Conservation (phyloP, 768 basidiomycete genomes). For the Podaxis pistillaris region DNA sequence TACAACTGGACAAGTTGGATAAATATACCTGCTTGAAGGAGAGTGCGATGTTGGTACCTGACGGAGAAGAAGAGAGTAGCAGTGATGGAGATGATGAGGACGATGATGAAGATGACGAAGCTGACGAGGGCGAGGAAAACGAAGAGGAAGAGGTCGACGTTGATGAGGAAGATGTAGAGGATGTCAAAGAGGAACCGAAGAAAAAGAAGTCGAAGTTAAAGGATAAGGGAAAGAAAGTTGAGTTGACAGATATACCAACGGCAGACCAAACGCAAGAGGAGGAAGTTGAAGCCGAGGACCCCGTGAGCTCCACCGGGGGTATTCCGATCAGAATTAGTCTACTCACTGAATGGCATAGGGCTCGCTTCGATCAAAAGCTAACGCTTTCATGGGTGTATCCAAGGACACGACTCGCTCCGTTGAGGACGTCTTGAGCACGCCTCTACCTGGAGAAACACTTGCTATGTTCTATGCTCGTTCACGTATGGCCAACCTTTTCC, state of each 20-base stretch:
- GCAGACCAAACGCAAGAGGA: slow-evolving; percentile 1
- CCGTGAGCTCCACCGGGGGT: neutral
- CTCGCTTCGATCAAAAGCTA: slow-evolving; percentile 33
- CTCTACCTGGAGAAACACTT: slow-evolving; percentile 80
- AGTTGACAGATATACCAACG: slow-evolving; percentile 10
- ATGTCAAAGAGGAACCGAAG: slow-evolving; percentile 19
- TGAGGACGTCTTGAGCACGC: slow-evolving; percentile 74
- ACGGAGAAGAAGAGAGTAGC: slow-evolving; percentile 61
- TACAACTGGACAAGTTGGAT: slow-evolving; percentile 86
- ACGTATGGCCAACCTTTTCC: slow-evolving; percentile 42
- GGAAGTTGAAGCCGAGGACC: slow-evolving; percentile 1
- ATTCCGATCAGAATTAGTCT: neutral
- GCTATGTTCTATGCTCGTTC: slow-evolving; percentile 82
- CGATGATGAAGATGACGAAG: slow-evolving; percentile 55
- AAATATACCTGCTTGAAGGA: slow-evolving; percentile 70
- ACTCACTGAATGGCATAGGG: slow-evolving; percentile 20
- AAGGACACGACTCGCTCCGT: slow-evolving; percentile 56
- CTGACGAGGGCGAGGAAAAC: slow-evolving; percentile 38
- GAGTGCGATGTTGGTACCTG: slow-evolving; percentile 58
- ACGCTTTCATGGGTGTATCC: slow-evolving; percentile 58
- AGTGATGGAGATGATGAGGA: slow-evolving; percentile 60
- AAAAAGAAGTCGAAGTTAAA: slow-evolving; percentile 23
- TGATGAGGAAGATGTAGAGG: slow-evolving; percentile 33
- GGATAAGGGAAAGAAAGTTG: slow-evolving; percentile 19
- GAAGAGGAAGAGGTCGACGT: slow-evolving; percentile 47